Evolutionary conservation across 2,329 filamentous ascomycete genomes (phyloP).

Genomic region (Bipolaris victoriae): DNA sequence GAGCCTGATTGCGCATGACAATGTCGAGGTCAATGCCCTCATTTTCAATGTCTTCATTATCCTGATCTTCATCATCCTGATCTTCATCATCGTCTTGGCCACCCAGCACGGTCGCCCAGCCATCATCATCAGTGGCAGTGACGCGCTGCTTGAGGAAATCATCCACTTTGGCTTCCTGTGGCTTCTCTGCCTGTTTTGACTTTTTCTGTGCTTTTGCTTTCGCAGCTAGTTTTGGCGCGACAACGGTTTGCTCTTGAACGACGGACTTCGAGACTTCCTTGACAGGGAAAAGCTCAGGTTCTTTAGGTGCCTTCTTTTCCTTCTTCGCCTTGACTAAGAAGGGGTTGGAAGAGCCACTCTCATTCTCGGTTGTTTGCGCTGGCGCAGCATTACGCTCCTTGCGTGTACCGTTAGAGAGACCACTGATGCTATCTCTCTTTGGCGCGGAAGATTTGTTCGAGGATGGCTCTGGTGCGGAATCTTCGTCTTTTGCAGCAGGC

Average conservation of each 20-base stretch:
- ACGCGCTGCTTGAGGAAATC: constrained; percentile 42
- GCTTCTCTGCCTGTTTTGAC: constrained; percentile 14
- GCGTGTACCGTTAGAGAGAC: constrained; percentile 21
- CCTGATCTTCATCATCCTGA: constrained; percentile 29
- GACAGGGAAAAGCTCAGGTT: constrained; percentile 23
- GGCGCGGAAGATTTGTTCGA: constrained; percentile 12
- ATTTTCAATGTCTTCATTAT: constrained; percentile 44
- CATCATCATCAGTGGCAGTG: constrained; percentile 48
- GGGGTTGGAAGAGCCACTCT: constrained; percentile 31
- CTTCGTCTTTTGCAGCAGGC: constrained; percentile 31
- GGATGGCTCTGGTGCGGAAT: constrained; percentile 20
- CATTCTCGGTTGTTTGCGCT: constrained; percentile 11
- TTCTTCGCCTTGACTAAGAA: constrained; percentile 45
- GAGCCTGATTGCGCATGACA: constrained; percentile 62
- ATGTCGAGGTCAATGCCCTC: constrained; percentile 50
- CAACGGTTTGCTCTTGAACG: constrained; percentile 5
- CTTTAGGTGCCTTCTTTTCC: constrained; percentile 27
- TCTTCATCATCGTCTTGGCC: constrained; percentile 41
- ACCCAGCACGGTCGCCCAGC: constrained; percentile 54
- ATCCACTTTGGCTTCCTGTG: constrained; percentile 28
- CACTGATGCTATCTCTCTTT: constrained; percentile 20
- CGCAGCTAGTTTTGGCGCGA: constrained; percentile 24
- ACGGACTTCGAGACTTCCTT: constrained; percentile 13
- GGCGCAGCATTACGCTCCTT: constrained; percentile 15
- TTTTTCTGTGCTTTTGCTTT: constrained; percentile 29